Evolutionary conservation across 2,329 filamentous ascomycete species (phyloP), one percentile per base, ranked within the genome.

Genomic region (Colletotrichum spaethianum): DNA sequence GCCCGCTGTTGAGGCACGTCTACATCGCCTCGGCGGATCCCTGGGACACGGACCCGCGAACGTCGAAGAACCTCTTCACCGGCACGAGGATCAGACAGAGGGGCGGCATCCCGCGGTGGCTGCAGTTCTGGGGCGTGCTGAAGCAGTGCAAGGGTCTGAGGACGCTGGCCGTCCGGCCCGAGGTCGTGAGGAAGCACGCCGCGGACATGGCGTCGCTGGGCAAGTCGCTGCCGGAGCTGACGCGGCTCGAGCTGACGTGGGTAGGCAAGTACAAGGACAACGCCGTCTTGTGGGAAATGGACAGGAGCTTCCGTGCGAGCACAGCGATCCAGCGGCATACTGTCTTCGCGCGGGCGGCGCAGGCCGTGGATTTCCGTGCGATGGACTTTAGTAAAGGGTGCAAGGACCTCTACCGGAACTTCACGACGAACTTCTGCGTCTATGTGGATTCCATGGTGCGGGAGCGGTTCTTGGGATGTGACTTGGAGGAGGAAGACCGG

Each of bases 401-500:
- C 4, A 68, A 40, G 56, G 52, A 63, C 28, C 31, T 72, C 14
- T 59, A 63, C 59, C 40, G 65, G 12, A 28, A n/a, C 11, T 72
- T 72, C 18, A 72, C 64, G 42, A 72, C 69, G 7, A 72, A 72
- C 36, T 72, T 72, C 12, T 72, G 69, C 44, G 60, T 72, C 26
- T 42, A 72, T 8, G 52, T 72, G 6, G 52, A 57, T 1, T 3
- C 28, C 8, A 66, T 73, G 56, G 67, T 67, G 26, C 42, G 63
- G 67, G 33, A 50, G 31, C 46, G 7, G 6, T 73, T 70, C 2
- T 23, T 70, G 2, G 48, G 67, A 31, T 57, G 57, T 28, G 42
- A 38, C n/a, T 4, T 40, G 20, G 48, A 63, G 23, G 46, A 26
- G 31, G 33, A 18, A 48, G 57, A 48, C 16, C 26, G 23, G 11